Conservation (phyloP, 805 yeast genomes). For the Kodamaea restingae region DNA sequence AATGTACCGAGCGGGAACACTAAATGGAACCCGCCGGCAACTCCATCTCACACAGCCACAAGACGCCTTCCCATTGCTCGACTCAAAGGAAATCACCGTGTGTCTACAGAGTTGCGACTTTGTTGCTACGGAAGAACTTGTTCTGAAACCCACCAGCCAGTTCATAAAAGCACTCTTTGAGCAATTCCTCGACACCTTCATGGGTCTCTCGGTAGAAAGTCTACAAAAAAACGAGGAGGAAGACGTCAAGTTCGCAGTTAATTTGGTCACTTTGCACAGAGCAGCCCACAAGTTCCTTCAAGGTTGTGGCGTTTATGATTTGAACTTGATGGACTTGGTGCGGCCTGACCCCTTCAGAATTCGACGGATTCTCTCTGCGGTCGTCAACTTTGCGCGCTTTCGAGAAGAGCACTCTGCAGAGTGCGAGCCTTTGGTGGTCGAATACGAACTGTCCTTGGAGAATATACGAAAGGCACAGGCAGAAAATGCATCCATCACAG, state of each 20-base stretch:
- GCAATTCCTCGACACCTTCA: conserved; percentile 57
- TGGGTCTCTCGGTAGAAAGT: conserved; percentile 43
- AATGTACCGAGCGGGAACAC: conserved; percentile 25
- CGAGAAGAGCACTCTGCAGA: conserved; percentile 73
- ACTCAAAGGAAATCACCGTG: conserved; percentile 51
- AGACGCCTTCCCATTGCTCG: conserved; percentile 62
- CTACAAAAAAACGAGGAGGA: conserved; percentile 27
- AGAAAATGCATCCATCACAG: conserved; percentile 11
- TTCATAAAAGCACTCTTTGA: conserved; percentile 53
- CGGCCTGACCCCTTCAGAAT: conserved; percentile 72
- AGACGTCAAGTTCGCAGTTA: conserved; percentile 36
- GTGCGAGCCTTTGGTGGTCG: conserved; percentile 57
- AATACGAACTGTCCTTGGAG: conserved; percentile 48
- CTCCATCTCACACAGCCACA: conserved; percentile 21
- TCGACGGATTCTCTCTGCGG: conserved; percentile 68
- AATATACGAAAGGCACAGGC: conserved; percentile 29
- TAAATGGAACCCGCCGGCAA: conserved; percentile 15
- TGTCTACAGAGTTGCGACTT: conserved; percentile 63
- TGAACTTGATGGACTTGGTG: conserved; percentile 66
- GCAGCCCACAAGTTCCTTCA: conserved; percentile 59
- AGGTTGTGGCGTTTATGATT: conserved; percentile 75
- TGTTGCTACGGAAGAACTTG: conserved; percentile 54
- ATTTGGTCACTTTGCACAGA: conserved; percentile 53
- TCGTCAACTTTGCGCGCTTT: conserved; percentile 80
- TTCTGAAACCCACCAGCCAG: conserved; percentile 53